Percentiles rank a stretch among this genome's conserved stretches.
These are phyloP conservation scores for Fusarium sp. DNA, from an alignment of 2,329 filamentous ascomycete species.

Conservation along the genomic window DNA sequence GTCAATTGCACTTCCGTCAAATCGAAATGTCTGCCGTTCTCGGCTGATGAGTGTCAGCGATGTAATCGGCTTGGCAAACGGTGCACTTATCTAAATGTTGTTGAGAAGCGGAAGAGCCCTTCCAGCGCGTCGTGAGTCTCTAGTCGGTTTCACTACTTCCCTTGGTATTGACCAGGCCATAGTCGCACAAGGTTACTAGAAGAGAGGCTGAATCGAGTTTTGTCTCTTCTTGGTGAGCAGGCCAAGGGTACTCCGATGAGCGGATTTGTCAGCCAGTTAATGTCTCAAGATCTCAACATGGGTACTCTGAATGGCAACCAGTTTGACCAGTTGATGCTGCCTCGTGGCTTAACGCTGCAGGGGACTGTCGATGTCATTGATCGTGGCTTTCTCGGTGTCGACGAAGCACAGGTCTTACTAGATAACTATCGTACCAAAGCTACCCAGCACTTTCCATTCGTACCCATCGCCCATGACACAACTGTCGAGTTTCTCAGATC, in stretches of 20 bases:
- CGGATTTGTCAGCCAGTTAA: conserved; percentile 5
- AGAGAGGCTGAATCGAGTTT: conserved; percentile 1
- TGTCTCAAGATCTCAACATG: background rate
- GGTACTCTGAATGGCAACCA: accelerated
- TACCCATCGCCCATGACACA: background rate
- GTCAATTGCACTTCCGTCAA: conserved; percentile 30
- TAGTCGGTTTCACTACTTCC: background rate
- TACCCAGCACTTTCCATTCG: background rate
- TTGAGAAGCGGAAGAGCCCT: conserved; percentile 23
- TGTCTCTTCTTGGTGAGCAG: conserved; percentile 2
- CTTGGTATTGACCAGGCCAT: background rate
- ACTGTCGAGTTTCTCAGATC: background rate
- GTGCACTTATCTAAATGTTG: conserved; percentile 18
- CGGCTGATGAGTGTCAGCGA: conserved; percentile 26
- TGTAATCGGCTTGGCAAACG: conserved; percentile 26
- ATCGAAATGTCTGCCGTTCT: conserved; percentile 30
- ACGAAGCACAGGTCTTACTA: background rate
- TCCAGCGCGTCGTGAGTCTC: conserved; percentile 7
- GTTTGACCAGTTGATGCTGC: accelerated
- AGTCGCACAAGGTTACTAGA: conserved; percentile 13
- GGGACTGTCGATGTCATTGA: background rate
- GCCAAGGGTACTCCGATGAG: conserved; percentile 5
- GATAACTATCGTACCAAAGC: conserved; percentile 11
- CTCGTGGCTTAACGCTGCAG: background rate
- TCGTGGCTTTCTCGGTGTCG: background rate